Percentiles rank a stretch among this genome's conserved stretches.
Evolutionary conservation across 2,329 filamentous ascomycete species (phyloP).

Genomic region (Sclerotinia sclerotiorum): DNA sequence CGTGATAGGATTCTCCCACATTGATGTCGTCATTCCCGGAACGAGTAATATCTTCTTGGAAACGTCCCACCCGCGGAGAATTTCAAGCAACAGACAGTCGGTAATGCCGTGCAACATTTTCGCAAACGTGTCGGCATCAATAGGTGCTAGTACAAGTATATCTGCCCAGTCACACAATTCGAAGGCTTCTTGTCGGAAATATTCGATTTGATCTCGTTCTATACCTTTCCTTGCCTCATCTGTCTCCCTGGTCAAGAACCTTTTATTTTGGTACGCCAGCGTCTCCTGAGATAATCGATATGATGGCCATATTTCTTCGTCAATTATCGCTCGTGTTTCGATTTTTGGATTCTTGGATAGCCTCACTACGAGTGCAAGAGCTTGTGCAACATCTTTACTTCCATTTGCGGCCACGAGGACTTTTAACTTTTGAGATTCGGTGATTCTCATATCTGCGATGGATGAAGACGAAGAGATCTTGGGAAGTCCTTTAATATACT

Average conservation of each 20-base stretch:
- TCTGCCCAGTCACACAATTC: constrained; percentile 86
- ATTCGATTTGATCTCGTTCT: constrained; percentile 46
- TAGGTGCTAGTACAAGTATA: constrained; percentile 77
- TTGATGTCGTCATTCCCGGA: constrained; percentile 82
- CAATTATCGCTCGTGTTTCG: constrained; percentile 61
- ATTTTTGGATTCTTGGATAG: constrained; percentile 65
- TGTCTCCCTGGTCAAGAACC: constrained; percentile 38
- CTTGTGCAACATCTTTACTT: constrained; percentile 62
- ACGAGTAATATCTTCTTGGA: constrained; percentile 82
- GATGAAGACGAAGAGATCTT: constrained; percentile 35
- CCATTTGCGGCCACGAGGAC: constrained; percentile 67
- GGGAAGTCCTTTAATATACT: constrained; percentile 28
- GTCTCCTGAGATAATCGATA: constrained; percentile 63
- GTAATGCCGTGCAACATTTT: constrained; percentile 86
- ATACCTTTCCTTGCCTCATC: constrained; percentile 35
- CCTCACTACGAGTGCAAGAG: constrained; percentile 64
- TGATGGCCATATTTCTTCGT: constrained; percentile 55
- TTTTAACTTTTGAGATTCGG: constrained; percentile 58
- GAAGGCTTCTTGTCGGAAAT: constrained; percentile 54
- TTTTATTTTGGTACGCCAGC: constrained; percentile 57
- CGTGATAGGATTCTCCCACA: constrained; percentile 90
- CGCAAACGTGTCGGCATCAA: constrained; percentile 79
- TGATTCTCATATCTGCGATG: constrained; percentile 37
- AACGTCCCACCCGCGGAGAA: constrained; percentile 82
- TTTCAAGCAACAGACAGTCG: constrained; percentile 76